Conservation (phyloP, 2,329 filamentous ascomycete species). For the Ceratocystis huliohia region DNA sequence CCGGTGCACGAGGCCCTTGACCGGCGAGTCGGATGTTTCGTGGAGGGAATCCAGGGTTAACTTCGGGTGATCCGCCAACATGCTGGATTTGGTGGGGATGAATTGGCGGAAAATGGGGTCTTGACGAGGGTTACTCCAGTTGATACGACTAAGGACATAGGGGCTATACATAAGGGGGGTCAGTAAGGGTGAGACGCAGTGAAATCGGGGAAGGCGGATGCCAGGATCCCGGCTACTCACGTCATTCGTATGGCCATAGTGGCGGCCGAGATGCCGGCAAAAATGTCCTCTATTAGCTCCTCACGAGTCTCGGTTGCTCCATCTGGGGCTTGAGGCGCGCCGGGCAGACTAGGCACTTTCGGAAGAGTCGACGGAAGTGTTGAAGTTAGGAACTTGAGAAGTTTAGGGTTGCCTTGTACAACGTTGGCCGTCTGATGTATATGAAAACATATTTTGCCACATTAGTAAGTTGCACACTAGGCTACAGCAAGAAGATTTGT, state of each 20-base stretch:
- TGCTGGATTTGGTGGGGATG: conserved; percentile 41
- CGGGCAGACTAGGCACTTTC: conserved; percentile 23
- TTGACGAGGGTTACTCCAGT: conserved; percentile 46
- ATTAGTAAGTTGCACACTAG: not conserved
- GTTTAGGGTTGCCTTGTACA: conserved; percentile 35
- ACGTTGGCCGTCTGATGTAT: conserved; percentile 35
- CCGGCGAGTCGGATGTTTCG: conserved; percentile 43
- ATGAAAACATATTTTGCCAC: not conserved
- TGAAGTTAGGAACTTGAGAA: conserved; percentile 37
- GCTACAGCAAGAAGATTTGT: not conserved
- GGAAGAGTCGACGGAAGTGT: conserved; percentile 41
- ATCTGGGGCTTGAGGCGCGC: not conserved
- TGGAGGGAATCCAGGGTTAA: conserved; percentile 46
- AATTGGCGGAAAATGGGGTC: conserved; percentile 51
- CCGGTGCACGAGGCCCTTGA: conserved; percentile 47
- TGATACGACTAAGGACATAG: conserved; percentile 44
- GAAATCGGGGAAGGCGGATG: not conserved
- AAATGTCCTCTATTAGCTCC: conserved; percentile 42
- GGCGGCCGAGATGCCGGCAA: conserved; percentile 38
- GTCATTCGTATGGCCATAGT: conserved; percentile 50
- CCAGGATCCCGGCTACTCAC: conserved; percentile 25
- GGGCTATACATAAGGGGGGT: conserved; percentile 30
- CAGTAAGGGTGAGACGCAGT: not conserved
- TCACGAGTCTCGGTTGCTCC: conserved; percentile 27
- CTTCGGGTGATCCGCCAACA: conserved; percentile 42